These are phyloP conservation scores for Cladosporium colombiae DNA, from an alignment of 2,329 filamentous ascomycete species.

Conservation along the genomic window DNA sequence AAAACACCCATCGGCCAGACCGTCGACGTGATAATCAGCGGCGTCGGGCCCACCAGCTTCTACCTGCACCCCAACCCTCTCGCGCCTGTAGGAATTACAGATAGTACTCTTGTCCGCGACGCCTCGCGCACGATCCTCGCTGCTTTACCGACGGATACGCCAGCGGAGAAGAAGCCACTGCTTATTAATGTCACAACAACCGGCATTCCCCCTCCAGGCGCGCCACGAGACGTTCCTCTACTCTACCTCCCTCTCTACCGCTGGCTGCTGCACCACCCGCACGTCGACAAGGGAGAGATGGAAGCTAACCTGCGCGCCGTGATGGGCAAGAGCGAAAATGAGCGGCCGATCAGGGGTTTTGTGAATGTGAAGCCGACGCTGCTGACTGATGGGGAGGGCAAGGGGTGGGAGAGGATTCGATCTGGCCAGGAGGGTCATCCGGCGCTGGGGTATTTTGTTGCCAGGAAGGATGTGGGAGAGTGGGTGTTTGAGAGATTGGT, in stretches of 20 bases:
- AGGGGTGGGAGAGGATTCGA: slow-evolving; percentile 35
- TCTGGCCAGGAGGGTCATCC: slow-evolving; percentile 38
- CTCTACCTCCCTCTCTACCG: slow-evolving; percentile 39
- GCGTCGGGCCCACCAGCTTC: slow-evolving; percentile 44
- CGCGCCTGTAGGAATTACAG: slow-evolving; percentile 23
- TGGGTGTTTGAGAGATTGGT: slow-evolving; percentile 42
- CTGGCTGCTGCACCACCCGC: slow-evolving; percentile 37
- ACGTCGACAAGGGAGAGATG: slow-evolving; percentile 44
- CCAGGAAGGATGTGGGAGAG: slow-evolving; percentile 42
- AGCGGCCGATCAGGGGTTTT: slow-evolving; percentile 32
- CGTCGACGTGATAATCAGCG: slow-evolving; percentile 50
- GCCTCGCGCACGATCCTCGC: slow-evolving; percentile 35
- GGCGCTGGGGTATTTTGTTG: slow-evolving; percentile 41
- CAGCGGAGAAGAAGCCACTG: slow-evolving; percentile 30
- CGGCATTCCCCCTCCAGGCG: slow-evolving; percentile 34
- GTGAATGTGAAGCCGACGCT: slow-evolving; percentile 42
- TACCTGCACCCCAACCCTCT: slow-evolving; percentile 15
- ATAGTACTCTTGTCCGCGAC: slow-evolving; percentile 40
- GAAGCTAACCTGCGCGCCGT: slow-evolving; percentile 36
- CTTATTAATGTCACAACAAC: slow-evolving; percentile 42
- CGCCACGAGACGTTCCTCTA: slow-evolving; percentile 41
- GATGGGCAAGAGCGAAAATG: slow-evolving; percentile 24
- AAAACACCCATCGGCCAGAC: slow-evolving; percentile 27
- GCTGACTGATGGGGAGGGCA: slow-evolving; percentile 36
- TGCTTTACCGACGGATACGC: slow-evolving; percentile 31